Evolutionary conservation across 1,139 yeast species (phyloP).

Genomic region (Petasospora rhodanensis): DNA sequence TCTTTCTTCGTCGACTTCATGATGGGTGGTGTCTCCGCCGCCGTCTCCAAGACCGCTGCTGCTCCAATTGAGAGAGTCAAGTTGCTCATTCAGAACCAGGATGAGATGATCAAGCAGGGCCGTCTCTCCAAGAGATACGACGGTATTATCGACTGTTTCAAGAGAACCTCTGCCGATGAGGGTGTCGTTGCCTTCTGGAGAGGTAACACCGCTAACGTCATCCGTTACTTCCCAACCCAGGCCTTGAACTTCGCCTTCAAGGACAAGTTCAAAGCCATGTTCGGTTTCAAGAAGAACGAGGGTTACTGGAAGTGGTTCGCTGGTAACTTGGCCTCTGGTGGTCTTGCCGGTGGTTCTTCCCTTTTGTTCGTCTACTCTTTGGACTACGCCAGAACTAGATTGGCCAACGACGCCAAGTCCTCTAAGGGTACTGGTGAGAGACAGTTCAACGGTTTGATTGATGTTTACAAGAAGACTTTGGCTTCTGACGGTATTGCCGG

Average conservation of each 20-base stretch:
- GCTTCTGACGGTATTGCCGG: conserved; percentile 77
- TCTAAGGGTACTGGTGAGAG: conserved; percentile 64
- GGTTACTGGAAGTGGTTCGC: conserved; percentile 69
- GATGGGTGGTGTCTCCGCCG: conserved; percentile 86
- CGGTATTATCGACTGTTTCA: conserved; percentile 71
- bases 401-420: conserved; percentile 78
- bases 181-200: conserved; percentile 74
- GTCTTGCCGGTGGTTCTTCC: conserved; percentile 78
- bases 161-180: conserved; percentile 67
- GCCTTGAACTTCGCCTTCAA: conserved; percentile 83
- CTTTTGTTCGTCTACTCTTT: conserved; percentile 72
- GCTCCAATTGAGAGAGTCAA: conserved; percentile 84
- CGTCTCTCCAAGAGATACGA: conserved; percentile 61
- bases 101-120: conserved; percentile 80
- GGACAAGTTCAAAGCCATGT: conserved; percentile 75
- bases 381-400: conserved; percentile 81
- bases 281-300: conserved; percentile 67
- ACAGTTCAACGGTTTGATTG: conserved; percentile 73
- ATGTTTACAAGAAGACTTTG: conserved; percentile 73
- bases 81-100: conserved; percentile 78
- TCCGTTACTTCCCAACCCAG: conserved; percentile 84
- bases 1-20: conserved; percentile 53
- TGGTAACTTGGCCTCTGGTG: conserved; percentile 82
- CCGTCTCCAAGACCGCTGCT: conserved; percentile 80
- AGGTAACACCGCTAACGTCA: conserved; percentile 82